Percentiles rank a stretch among this genome's conserved stretches.
These are phyloP conservation scores for Fusarium coffeatum DNA, from an alignment of 2,329 filamentous ascomycete genomes.

Conservation along the genomic window DNA sequence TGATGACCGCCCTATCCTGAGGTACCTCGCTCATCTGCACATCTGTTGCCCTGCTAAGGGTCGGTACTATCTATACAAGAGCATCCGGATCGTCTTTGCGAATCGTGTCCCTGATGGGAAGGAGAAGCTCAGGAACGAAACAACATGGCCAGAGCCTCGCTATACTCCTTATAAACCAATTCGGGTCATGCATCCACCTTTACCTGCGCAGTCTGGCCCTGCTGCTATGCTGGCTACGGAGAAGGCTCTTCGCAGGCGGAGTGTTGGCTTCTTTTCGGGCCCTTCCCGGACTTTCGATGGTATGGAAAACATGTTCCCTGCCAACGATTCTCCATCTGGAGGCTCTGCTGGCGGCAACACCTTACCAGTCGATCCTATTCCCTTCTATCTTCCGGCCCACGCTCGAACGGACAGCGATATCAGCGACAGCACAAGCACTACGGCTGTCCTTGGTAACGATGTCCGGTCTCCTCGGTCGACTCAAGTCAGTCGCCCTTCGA, in stretches of 20 bases:
- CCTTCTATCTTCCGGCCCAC: conserved; percentile 57
- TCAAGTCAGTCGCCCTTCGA: conserved; percentile 51
- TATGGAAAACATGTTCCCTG: conserved; percentile 47
- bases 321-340: conserved; percentile 24
- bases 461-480: conserved; percentile 47
- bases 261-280: conserved; percentile 61
- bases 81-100: conserved; percentile 93
- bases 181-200: conserved; percentile 61
- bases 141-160: conserved; percentile 86
- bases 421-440: conserved; percentile 47
- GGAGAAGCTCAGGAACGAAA: conserved; percentile 89
- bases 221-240: conserved; percentile 67
- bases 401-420: conserved; percentile 50
- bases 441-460: conserved; percentile 36
- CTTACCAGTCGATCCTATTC: conserved; percentile 62
- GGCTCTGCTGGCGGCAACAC: conserved; percentile 48
- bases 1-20: conserved; percentile 75
- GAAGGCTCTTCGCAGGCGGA: conserved; percentile 68
- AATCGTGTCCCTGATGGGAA: conserved; percentile 96
- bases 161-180: conserved; percentile 85
- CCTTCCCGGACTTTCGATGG: conserved; percentile 51
- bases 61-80: conserved; percentile 90
- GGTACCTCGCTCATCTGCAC: conserved; percentile 92
- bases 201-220: conserved; percentile 53
- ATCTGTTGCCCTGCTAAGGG: conserved; percentile 89